Evolutionary conservation across 768 basidiomycete species (phyloP).

Genomic region (Cystofilobasidium macerans): DNA sequence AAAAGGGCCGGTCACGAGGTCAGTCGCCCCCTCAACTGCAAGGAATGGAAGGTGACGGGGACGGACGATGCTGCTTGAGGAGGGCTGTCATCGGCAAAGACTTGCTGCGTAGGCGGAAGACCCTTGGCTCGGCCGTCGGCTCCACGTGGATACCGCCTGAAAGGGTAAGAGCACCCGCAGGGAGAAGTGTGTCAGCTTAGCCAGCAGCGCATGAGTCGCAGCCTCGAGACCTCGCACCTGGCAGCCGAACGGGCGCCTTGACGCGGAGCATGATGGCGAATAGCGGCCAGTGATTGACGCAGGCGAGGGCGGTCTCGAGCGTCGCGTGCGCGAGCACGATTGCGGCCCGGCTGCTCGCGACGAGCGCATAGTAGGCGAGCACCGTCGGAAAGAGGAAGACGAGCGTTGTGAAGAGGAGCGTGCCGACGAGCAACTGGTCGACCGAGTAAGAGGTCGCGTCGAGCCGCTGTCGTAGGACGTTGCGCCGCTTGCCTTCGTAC

Average conservation of each 20-base stretch:
- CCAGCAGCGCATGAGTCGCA: background rate
- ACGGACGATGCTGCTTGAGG: constrained; percentile 35
- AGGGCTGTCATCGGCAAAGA: constrained; percentile 31
- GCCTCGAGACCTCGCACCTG: constrained; percentile 46
- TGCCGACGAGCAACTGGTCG: constrained; percentile 90
- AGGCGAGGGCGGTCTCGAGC: constrained; percentile 56
- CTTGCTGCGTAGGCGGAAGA: constrained; percentile 26
- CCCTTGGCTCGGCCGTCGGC: background rate
- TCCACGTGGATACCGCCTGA: constrained; percentile 21
- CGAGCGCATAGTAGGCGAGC: constrained; percentile 70
- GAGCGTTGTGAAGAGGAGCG: constrained; percentile 42
- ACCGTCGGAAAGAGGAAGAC: constrained; percentile 53
- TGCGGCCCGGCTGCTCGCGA: constrained; percentile 50
- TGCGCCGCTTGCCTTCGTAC: constrained; percentile 67
- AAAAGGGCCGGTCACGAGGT: background rate
- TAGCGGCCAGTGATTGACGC: constrained; percentile 86
- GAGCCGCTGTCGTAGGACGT: constrained; percentile 71
- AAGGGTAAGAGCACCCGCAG: too few species aligned
- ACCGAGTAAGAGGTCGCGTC: constrained; percentile 85
- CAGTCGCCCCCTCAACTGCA: background rate
- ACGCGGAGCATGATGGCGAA: constrained; percentile 72
- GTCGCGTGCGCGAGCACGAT: constrained; percentile 52
- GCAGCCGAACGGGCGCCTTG: constrained; percentile 73
- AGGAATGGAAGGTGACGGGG: background rate
- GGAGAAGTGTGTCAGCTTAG: constrained; percentile 18